Evolutionary conservation across 164 flowering plant species (phyloP), one percentile per base, ranked within the genome.

Genomic region (Aristolochia fimbriata): DNA sequence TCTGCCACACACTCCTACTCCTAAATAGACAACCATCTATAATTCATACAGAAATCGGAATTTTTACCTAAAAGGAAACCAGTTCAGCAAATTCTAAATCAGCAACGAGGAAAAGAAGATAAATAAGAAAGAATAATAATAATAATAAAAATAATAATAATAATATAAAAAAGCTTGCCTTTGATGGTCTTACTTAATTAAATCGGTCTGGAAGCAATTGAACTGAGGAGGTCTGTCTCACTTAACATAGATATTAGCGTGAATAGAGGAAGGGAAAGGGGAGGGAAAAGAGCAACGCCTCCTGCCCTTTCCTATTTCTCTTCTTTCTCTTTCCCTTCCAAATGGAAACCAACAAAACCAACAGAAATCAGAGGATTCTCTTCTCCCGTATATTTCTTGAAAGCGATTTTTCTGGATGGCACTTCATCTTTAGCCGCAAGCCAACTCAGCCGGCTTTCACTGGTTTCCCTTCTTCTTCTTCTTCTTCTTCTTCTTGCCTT

Each of bases 341-440:
- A 71, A 60, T 57, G 69, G 71, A 71, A 69, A 48, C 64, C 75
- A 77, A 75, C 74, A 68, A 74, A 66, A 52, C 30, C 12, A 51
- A 20, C 53, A 53, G 41, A 47, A 57, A 55, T 58, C 33, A 31
- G 8, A 51, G 76, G 80, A 73, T 75, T 78, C 71, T 71, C 65
- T 75, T 78, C 71, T 71, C 65, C 71, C 60, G 62, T 51, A 60
- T 51, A 67, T 75, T 69, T 64, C 55, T 57, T 65, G 78, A 80
- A 56, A 69, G 76, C 30, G 79, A 77, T 67, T 62, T 60, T 53
- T 43, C 61, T 13, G 17, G 15, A 48, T 16, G 51, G 0, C 51
- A 17, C 51, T 20, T 20, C 20, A 48, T 6, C 51, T 48, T 17
- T 48, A 48, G 20, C 17, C 20, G 51, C 51, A 48, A 48, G 7